Evolutionary conservation across 176 grass and related monocot genomes (phyloP), one percentile per base, ranked within the genome.

Genomic region (Puya raimondii): DNA sequence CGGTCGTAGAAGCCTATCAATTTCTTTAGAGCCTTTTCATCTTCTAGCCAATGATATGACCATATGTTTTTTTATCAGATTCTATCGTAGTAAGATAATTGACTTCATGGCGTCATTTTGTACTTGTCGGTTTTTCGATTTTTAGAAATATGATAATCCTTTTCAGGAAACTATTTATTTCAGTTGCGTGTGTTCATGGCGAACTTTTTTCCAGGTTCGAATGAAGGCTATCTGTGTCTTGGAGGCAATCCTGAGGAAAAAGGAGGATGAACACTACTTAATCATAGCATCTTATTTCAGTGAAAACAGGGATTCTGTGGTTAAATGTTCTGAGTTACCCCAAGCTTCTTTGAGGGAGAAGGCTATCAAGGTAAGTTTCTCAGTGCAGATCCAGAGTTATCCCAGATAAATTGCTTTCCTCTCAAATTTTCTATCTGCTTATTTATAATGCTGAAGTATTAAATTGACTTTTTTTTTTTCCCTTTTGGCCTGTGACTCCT

Each of bases 211-310:
- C 53, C 83, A 97, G 93, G 93, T 92, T 80, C 85, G 93, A 63
- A 92, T 97, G 84, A 97, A 97, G 71, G 89, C 93, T 69, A 87
- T 97, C 11, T 97, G 93, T 83, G 89, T 97, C 15, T 69, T 97
- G 77, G 93, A 97, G 87, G 86, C 89, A 72, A 79, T 97, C 71
- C 77, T 92, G 72, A 83, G 89, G 74, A 97, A 83, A 79, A 87
- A 85, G 79, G 84, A 97, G 73, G 79, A 77, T 1, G 89, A 90
- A 64, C 86, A 72, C 78, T 97, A 83, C 77, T 90, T 76, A 53
- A 81, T 85, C 23, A 79, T 97, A 12, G 49, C 81, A 50, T 97
- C 86, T 67, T 97, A 97, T 81, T 97, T 97, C 64, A 79, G 77
- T 77, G 93, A 97, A 70, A 97, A 92, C 70, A 87, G 59, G 49